Conservation (phyloP, 2,329 filamentous ascomycete genomes). For the Davidsoniella neocaledoniae region DNA sequence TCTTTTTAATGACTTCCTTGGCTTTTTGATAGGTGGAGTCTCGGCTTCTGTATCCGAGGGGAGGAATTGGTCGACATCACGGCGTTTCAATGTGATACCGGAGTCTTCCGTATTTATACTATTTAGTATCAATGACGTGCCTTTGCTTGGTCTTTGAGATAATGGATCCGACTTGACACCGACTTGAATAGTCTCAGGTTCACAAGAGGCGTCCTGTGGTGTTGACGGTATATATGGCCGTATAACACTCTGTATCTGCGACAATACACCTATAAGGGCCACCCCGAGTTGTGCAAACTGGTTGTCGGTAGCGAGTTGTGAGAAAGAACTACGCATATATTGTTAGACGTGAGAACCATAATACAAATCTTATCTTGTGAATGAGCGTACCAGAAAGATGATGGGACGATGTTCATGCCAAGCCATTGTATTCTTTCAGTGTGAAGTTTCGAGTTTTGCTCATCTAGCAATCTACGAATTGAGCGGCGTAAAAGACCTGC, state of each 20-base stretch:
- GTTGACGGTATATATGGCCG: background rate
- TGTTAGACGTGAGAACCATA: background rate
- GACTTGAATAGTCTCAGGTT: no score
- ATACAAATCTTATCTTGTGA: background rate
- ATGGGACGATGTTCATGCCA: constrained; percentile 18
- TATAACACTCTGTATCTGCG: constrained; percentile 26
- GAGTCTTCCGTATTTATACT: no score
- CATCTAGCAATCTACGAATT: constrained; percentile 33
- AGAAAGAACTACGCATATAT: constrained; percentile 38
- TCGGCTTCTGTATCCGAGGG: no score
- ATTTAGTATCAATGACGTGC: no score
- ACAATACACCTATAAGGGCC: constrained; percentile 47
- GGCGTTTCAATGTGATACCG: no score
- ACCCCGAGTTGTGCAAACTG: constrained; percentile 59
- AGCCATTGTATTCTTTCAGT: constrained; percentile 17
- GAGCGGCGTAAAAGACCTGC: constrained; percentile 57
- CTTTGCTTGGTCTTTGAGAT: background rate
- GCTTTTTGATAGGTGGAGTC: no score
- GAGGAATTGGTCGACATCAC: no score
- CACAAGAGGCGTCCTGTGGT: background rate
- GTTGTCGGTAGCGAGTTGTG: constrained; percentile 51
- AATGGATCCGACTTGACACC: no score
- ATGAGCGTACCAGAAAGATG: constrained; percentile 21
- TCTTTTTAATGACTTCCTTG: no score
- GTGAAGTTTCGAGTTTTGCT: constrained; percentile 15